A percentile compares a stretch with the other conserved stretches of the same genome.
Conservation (phyloP, 179 eudicot genomes). For the Actinidia arguta region DNA sequence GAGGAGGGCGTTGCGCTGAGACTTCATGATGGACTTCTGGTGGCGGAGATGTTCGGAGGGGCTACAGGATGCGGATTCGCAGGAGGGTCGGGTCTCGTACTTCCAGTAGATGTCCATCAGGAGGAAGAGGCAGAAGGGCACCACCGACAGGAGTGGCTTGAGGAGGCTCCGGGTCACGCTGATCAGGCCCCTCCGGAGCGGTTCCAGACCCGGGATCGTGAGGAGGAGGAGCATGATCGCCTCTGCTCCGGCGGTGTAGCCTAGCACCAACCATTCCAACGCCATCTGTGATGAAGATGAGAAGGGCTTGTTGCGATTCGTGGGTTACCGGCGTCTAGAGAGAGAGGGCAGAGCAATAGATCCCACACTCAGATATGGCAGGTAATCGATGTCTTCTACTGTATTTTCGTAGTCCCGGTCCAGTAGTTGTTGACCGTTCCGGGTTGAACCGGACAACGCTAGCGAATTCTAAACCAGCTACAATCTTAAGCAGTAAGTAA, state of each 20-base stretch:
- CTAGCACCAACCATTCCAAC: constrained; percentile 51
- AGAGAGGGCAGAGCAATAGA: too few relatives aligned
- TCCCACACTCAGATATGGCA: too few relatives aligned
- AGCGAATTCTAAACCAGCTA: too few relatives aligned
- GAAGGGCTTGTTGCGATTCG: too few relatives aligned
- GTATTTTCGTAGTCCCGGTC: too few relatives aligned
- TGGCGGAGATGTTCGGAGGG: constrained; percentile 54
- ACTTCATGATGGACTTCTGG: constrained; percentile 58
- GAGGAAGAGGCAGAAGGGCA: constrained; percentile 53
- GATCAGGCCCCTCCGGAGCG: constrained; percentile 48
- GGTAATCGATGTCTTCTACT: too few relatives aligned
- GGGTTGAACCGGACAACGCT: too few relatives aligned
- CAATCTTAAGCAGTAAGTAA: too few relatives aligned
- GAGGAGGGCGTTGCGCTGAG: constrained; percentile 53
- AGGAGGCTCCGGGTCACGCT: constrained; percentile 39
- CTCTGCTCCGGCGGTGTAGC: constrained; percentile 54
- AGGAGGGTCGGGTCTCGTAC: constrained; percentile 50
- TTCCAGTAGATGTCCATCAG: constrained; percentile 62
- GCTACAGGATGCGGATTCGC: constrained; percentile 37
- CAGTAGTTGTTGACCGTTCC: too few relatives aligned
- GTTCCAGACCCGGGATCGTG: constrained; percentile 48
- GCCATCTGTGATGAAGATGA: too few relatives aligned
- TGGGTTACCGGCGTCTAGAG: too few relatives aligned
- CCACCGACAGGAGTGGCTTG: constrained; percentile 48
- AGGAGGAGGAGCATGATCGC: constrained; percentile 53